Evolutionary conservation across 192 early-diverging fungal species (phyloP).

Genomic region (Endogone sp.): DNA sequence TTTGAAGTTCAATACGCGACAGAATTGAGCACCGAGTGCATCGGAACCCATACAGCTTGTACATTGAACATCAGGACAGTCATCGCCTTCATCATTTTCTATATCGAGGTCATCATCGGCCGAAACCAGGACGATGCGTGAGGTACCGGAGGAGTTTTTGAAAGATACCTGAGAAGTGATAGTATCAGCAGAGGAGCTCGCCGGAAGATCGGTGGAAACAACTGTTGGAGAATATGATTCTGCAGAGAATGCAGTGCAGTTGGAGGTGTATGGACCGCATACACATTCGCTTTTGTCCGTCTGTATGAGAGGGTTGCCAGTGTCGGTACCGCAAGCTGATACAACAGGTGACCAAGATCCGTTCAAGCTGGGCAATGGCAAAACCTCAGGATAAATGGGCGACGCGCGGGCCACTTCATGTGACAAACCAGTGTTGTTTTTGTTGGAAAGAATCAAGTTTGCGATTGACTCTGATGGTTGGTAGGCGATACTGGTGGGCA

Average conservation of each 20-base stretch:
- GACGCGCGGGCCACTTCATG: too few species aligned
- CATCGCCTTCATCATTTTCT: not conserved
- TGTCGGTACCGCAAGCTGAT: not conserved
- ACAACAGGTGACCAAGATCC: not conserved
- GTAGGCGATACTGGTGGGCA: too few species aligned
- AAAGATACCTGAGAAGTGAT: not conserved
- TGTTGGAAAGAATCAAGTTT: too few species aligned
- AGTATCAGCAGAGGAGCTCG: not conserved
- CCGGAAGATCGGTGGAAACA: too few species aligned
- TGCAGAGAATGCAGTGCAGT: too few species aligned
- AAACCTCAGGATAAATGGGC: not conserved
- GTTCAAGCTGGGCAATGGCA: not conserved
- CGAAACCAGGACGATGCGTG: not conserved
- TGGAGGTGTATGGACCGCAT: too few species aligned
- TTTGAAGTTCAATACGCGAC: not conserved
- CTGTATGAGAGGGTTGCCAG: not conserved
- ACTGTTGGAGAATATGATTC: too few species aligned
- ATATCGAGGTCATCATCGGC: not conserved
- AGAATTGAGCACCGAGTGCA: not conserved
- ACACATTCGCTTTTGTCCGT: too few species aligned
- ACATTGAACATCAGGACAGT: not conserved
- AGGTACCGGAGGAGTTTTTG: not conserved
- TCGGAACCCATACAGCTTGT: not conserved
- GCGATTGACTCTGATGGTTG: too few species aligned
- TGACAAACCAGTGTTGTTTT: too few species aligned